Evolutionary conservation across 2,329 filamentous ascomycete genomes (phyloP), one percentile per base, ranked within the genome.

Genomic region (Conoideocrella luteorostrata): DNA sequence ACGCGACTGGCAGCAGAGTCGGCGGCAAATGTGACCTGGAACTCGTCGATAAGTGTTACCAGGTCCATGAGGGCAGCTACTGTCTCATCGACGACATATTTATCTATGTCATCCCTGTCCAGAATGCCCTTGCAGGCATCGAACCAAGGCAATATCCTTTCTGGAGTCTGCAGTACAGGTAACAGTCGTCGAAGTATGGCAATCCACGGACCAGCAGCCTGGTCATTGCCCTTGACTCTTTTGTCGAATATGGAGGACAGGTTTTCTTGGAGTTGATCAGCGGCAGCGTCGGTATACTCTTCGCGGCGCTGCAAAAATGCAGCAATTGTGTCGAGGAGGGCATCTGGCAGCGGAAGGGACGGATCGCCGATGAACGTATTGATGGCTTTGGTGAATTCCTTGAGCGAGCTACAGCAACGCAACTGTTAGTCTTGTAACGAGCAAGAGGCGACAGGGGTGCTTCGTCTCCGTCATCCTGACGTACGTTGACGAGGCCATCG

Each of bases 211-310:
- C 77, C 78, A 57, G 78, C 75, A 52, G 78, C 77, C 40, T 72
- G 61, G 3, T 76, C 67, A 20, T 71, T 69, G 26, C 74, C 72
- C 20, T 71, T 70, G 47, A 90, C 77, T 50, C 78, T 70, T 55
- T 76, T 80, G 46, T 82, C 72, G 65, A 83, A 88, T 43, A 87
- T 72, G 20, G 71, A 64, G 32, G 83, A 67, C 7, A 93, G 72
- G 53, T 89, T 86, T 32, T 88, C 84, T 49, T 88, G 80, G 40
- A 89, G 71, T 45, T 82, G 79, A 51, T 87, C 83, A n/a, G 80
- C 74, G 32, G 80, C 73, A 44, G 72, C 66, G 41, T 88, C 84
- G 55, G 90, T 86, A 50, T 78, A 75, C 52, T 77, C 75, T 44
- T 77, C 68, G 58, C 87, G 80, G 55, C 80, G 82, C 36, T 81